A percentile compares a stretch with the other conserved stretches of the same genome.
Conservation (phyloP, 2,329 filamentous ascomycete genomes). For the Colletotrichum spaethianum region DNA sequence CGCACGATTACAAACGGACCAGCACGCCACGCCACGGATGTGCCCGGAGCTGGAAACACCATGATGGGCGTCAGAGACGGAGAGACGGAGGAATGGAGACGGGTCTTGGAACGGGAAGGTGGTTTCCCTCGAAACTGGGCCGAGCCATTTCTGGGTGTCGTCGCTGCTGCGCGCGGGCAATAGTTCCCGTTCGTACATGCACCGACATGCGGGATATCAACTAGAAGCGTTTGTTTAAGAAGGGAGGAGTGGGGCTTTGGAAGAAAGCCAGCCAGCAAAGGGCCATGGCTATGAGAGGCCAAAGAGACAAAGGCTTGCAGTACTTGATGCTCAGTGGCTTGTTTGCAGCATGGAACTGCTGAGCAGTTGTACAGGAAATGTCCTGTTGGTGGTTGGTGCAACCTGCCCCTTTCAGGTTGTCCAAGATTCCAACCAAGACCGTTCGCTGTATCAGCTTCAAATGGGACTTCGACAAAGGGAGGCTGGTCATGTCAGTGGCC, state of each 20-base stretch:
- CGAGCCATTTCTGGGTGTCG: conserved; percentile 14
- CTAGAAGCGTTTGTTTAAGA: background rate
- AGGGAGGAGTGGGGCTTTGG: background rate
- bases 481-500: background rate
- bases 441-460: background rate
- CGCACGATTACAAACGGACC: background rate
- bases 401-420: conserved; percentile 8
- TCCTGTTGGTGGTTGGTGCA: conserved; percentile 18
- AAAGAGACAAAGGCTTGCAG: background rate
- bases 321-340: background rate
- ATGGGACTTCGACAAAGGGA: background rate
- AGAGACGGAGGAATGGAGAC: background rate
- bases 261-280: background rate
- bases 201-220: conserved; percentile 10
- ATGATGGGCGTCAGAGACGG: background rate
- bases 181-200: conserved; percentile 21
- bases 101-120: background rate
- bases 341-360: conserved; percentile 20
- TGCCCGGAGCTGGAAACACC: background rate
- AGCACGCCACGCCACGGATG: background rate
- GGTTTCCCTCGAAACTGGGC: background rate
- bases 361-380: background rate
- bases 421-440: background rate
- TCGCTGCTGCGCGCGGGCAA: conserved; percentile 10
- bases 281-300: background rate